Evolutionary conservation across 345 rosid genomes (phyloP), one percentile per base, ranked within the genome.

Genomic region (Hibiscus tridactylites): DNA sequence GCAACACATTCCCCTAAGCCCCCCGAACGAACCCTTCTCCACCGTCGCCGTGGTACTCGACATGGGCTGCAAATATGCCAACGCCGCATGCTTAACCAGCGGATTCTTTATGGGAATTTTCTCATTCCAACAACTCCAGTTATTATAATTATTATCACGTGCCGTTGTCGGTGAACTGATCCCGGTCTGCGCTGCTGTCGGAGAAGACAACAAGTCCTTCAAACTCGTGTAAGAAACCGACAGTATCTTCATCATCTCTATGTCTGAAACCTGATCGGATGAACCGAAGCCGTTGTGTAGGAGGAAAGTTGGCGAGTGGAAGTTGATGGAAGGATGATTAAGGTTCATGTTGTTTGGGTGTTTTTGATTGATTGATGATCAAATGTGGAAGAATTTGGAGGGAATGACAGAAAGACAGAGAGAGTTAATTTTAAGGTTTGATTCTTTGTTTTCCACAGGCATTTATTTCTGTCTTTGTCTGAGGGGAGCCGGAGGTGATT

Each of bases 41-140:
- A 76, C 82, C 7, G 62, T 68, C 61, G 69, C 85, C 17, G 82
- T 78, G 0, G 85, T 79, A 31, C 66, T 77, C 47, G 82, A 78
- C 87, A 82, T 82, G 53, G 92, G 90, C 82, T 82, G 90, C 72
- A 88, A 74, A 75, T 88, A 86, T 46, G 93, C 86, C 80, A 78
- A 50, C 47, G 90, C 90, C 1, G 90, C 93, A 3, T 83, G 88
- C 81, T 86, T 88, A 24, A 88, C 88, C 4, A 86, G 83, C 13
- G 84, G 87, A 37, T 86, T 86, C 79, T 74, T 82, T 70, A 88
- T 83, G 58, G 93, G 84, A 19, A 88, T 79, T 79, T 88, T 88
- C 61, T 49, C 53, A 3, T 49, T 49, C 15, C 77, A 1, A 82
- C 83, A 84, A 82, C 88, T 80, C 28, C 88, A 78, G 73, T 82